A percentile compares a stretch with the other conserved stretches of the same genome.
Conservation (phyloP, 2,329 filamentous ascomycete genomes). For the Fusarium floridanum region DNA sequence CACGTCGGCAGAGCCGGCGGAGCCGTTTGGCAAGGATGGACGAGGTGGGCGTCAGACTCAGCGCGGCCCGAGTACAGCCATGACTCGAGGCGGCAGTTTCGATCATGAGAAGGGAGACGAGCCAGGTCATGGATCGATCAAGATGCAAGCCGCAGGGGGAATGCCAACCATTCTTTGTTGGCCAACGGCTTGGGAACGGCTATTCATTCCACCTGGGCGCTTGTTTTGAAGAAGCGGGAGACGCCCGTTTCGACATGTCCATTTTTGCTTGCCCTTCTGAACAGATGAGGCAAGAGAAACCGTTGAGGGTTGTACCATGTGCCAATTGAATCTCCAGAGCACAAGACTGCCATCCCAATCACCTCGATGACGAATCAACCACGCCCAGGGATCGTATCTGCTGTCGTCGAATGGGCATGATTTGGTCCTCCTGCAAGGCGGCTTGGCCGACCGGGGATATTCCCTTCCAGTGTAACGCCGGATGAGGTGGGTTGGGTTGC, state of each 20-base stretch:
- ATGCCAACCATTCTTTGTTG: slow-evolving; percentile 6
- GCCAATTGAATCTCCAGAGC: neutral
- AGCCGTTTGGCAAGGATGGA: slow-evolving; percentile 35
- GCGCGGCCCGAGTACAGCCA: slow-evolving; percentile 21
- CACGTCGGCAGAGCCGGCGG: slow-evolving; percentile 37
- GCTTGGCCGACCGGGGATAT: slow-evolving; percentile 19
- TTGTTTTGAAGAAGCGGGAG: neutral
- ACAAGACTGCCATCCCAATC: slow-evolving; percentile 14
- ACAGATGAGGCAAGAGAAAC: slow-evolving; percentile 7
- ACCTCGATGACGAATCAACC: slow-evolving; percentile 4
- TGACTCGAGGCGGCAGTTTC: slow-evolving; percentile 20
- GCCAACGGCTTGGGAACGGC: slow-evolving; percentile 11
- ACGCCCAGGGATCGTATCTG: neutral
- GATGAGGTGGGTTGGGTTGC: slow-evolving; percentile 16
- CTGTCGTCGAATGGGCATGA: slow-evolving; percentile 10
- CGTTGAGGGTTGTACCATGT: slow-evolving; percentile 13
- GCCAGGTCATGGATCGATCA: neutral
- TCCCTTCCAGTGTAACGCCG: slow-evolving; percentile 1
- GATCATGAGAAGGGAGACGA: slow-evolving; percentile 9
- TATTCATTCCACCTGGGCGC: slow-evolving; percentile 17
- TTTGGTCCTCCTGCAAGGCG: neutral
- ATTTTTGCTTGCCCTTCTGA: slow-evolving; percentile 12
- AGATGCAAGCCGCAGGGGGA: slow-evolving; percentile 8
- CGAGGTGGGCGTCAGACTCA: slow-evolving; percentile 30
- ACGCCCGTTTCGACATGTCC: neutral